phyloP scores from a whole-genome alignment of 164 flowering plant species.

The Taxillus chinensis region DNA sequence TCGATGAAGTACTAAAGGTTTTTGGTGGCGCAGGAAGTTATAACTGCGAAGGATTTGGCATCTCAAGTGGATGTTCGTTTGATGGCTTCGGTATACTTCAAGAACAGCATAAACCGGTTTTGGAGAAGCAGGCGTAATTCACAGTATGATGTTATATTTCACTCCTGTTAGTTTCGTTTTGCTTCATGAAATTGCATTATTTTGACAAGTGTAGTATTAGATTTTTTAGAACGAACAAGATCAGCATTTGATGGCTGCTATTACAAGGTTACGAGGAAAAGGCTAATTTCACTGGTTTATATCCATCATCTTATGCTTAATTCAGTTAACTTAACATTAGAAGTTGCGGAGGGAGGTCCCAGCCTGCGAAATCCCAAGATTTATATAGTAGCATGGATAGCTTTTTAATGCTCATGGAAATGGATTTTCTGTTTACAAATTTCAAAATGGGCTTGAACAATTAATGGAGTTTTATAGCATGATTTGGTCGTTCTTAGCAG shows the following conservation, averaged over 20 bases:
- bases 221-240: too few species aligned
- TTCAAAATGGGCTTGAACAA: too few species aligned
- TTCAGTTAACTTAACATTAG: not conserved
- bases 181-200: not conserved
- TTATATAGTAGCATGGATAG: not conserved
- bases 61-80: slow-evolving; percentile 69
- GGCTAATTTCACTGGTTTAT: too few species aligned
- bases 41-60: slow-evolving; percentile 60
- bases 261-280: too few species aligned
- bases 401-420: too few species aligned
- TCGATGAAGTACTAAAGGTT: not conserved
- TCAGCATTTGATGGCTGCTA: not conserved
- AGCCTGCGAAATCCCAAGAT: not conserved
- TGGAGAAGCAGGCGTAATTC: slow-evolving; percentile 77
- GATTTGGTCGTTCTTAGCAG: too few species aligned
- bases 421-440: too few species aligned
- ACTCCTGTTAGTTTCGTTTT: not conserved
- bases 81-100: slow-evolving; percentile 85
- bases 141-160: slow-evolving; percentile 24
- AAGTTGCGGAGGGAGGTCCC: not conserved
- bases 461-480: too few species aligned
- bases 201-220: too few species aligned
- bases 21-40: slow-evolving; percentile 59
- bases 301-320: not conserved
- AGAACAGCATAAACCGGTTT: slow-evolving; percentile 72